These are phyloP conservation scores for Hirsutella minnesotensis DNA, from an alignment of 2,329 filamentous ascomycete species.

Conservation along the genomic window DNA sequence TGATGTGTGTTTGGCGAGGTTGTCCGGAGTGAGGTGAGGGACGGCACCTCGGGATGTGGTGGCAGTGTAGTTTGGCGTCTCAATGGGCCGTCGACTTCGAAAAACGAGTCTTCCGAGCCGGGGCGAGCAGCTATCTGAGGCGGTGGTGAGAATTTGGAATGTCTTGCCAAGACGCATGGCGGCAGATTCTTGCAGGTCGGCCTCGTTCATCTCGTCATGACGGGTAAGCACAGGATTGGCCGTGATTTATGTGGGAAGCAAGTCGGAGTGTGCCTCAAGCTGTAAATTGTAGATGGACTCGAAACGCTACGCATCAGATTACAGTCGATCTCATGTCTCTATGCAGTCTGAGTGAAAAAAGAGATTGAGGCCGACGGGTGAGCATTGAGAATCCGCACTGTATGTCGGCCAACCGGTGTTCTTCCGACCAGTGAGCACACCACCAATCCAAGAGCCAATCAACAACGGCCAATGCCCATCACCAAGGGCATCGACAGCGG, in stretches of 20 bases:
- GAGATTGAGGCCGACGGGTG: too few species aligned
- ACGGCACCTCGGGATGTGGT: slow-evolving; percentile 73
- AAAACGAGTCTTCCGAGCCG: slow-evolving; percentile 58
- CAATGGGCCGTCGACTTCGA: slow-evolving; percentile 48
- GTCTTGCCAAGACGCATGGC: slow-evolving; percentile 14
- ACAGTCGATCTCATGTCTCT: too few species aligned
- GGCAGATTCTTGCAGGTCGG: slow-evolving; percentile 8
- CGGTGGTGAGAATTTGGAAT: slow-evolving; percentile 35
- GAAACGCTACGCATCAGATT: too few species aligned
- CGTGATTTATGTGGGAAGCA: background rate
- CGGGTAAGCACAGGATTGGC: background rate
- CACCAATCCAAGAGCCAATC: too few species aligned
- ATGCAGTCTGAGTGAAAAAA: too few species aligned
- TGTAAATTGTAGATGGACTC: too few species aligned
- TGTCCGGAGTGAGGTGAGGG: slow-evolving; percentile 84
- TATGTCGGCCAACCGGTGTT: too few species aligned
- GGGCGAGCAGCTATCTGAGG: slow-evolving; percentile 32
- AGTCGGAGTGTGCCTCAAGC: background rate
- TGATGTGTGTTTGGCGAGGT: slow-evolving; percentile 50
- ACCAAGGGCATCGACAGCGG: too few species aligned
- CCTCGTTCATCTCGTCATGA: slow-evolving; percentile 18
- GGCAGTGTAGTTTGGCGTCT: slow-evolving; percentile 74
- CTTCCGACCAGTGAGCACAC: too few species aligned
- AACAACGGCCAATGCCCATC: too few species aligned
- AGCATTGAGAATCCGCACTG: too few species aligned